Base-by-base conservation (phyloP, 2,329 filamentous ascomycete genomes). In the Arachnopeziza araneosa region DNA sequence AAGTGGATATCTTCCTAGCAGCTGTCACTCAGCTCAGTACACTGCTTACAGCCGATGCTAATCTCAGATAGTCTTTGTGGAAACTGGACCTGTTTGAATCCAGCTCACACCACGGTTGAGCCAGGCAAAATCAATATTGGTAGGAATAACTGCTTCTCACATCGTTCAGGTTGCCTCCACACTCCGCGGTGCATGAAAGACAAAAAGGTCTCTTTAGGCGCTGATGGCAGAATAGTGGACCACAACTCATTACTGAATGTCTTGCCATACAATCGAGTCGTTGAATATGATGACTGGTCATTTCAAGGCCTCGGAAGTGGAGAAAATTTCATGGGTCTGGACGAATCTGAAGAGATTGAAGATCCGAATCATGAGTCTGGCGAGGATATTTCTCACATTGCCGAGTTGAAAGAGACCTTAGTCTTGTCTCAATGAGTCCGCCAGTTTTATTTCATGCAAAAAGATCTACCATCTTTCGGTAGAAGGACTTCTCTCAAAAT, bases 71-170 rank as follows among this genome's bases (percentile, higher is more conserved):
- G 36, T 22, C 62, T 72, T 0, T 73, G 70, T 56, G 70, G 70
- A 0, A 73, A 73, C 44, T 73, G 70, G 70, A 69, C 64, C 2
- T 73, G 71, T 50, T 57, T 68, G 17, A 73, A 73, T 53, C 60
- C 66, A 1, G 32, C 49, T 17, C 71, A 73, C 60, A 62, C 67
- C 0, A 69, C 66, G 1, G 61, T 72, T 12, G 70, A 73, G 56
- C 57, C 64, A 2, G 65, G 65, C 19, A 54, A 4, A 21, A 57
- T 66, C 24, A 72, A 72, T 52, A 53, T 60, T 12, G 60, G 60
- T 36, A 59, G 71, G 10, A 72, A 72, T 21, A 64, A 60, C 22
- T 72, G 70, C 60, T 72, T 71, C 56, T 63, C 61, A 24, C 67
- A 67, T 55, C 49, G 61, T 2, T 54, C 54, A 2, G 67, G 66